phyloP scores from a whole-genome alignment of 2,329 filamentous ascomycete genomes.

The Botryotinia globosa region DNA sequence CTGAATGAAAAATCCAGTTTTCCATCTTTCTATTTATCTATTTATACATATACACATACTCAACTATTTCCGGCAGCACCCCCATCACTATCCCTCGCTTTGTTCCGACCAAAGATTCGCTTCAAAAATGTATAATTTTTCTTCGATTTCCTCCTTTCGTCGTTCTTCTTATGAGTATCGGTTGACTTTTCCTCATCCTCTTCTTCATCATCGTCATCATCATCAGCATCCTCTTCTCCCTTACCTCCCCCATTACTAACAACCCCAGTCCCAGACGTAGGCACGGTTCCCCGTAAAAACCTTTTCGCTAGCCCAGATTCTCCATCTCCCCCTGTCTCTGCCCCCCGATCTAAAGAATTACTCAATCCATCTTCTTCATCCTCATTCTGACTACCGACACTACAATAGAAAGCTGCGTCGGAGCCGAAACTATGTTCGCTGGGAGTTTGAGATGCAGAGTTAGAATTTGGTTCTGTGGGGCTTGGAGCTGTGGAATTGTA shows the following conservation, averaged over 20 bases:
- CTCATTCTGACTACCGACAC: background rate
- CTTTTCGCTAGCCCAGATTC: background rate
- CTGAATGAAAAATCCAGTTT: background rate
- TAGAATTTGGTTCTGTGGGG: background rate
- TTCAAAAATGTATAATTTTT: background rate
- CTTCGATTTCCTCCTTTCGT: background rate
- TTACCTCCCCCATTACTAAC: background rate
- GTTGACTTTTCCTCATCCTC: too few species aligned
- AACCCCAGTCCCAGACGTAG: background rate
- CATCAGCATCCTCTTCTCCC: too few species aligned
- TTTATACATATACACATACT: background rate
- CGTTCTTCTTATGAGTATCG: background rate
- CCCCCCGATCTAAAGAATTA: fast-evolving
- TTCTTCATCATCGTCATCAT: too few species aligned
- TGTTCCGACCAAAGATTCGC: background rate
- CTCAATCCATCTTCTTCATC: background rate
- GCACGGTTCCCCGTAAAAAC: background rate
- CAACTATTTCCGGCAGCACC: background rate
- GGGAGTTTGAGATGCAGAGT: background rate
- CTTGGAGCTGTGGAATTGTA: background rate
- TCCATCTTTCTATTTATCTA: background rate
- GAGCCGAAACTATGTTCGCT: constrained; percentile 10
- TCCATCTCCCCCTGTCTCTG: fast-evolving
- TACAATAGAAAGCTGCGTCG: background rate
- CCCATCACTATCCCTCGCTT: too few species aligned